phyloP scores from a whole-genome alignment of 495 filamentous ascomycete genomes.

The Podospora conica region DNA sequence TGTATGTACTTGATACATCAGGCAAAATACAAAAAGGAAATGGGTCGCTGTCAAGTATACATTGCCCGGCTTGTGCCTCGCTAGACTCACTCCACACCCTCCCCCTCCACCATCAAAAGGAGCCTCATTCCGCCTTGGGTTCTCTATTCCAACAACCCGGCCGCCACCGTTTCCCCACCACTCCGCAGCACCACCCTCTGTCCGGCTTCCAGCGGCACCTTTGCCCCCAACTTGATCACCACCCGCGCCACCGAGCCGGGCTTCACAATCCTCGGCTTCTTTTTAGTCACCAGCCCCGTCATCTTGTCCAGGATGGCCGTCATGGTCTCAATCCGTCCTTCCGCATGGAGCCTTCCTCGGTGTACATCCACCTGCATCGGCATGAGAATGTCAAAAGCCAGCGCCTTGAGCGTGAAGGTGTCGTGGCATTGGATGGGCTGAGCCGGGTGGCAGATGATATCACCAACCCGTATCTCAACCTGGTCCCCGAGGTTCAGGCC shows the following conservation, averaged over 20 bases:
- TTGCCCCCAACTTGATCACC: slow-evolving; percentile 65
- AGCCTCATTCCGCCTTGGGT: slow-evolving; percentile 9
- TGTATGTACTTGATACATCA: not conserved
- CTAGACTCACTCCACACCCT: not conserved
- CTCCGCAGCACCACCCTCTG: slow-evolving; percentile 74
- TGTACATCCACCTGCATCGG: slow-evolving; percentile 88
- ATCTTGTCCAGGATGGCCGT: slow-evolving; percentile 69
- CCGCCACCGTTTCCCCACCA: slow-evolving; percentile 76
- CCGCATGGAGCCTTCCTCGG: slow-evolving; percentile 70
- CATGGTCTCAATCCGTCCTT: slow-evolving; percentile 66
- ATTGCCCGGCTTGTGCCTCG: not conserved
- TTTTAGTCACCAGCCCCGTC: slow-evolving; percentile 64
- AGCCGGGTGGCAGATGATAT: slow-evolving; percentile 69
- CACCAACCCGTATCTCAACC: slow-evolving; percentile 71
- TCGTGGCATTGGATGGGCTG: slow-evolving; percentile 62
- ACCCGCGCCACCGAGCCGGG: slow-evolving; percentile 61
- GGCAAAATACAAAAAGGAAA: not conserved
- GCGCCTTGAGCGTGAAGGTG: slow-evolving; percentile 69
- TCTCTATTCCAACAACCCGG: slow-evolving; percentile 69
- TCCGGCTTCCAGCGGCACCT: slow-evolving; percentile 72
- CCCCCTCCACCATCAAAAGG: slow-evolving; percentile 10
- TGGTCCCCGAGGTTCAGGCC: slow-evolving; percentile 83
- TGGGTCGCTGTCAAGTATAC: not conserved
- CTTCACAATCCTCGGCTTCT: slow-evolving; percentile 74
- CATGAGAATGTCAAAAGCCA: slow-evolving; percentile 82